These are phyloP conservation scores for Sarocladium brachiariae DNA, from an alignment of 2,329 filamentous ascomycete species.

Conservation along the genomic window DNA sequence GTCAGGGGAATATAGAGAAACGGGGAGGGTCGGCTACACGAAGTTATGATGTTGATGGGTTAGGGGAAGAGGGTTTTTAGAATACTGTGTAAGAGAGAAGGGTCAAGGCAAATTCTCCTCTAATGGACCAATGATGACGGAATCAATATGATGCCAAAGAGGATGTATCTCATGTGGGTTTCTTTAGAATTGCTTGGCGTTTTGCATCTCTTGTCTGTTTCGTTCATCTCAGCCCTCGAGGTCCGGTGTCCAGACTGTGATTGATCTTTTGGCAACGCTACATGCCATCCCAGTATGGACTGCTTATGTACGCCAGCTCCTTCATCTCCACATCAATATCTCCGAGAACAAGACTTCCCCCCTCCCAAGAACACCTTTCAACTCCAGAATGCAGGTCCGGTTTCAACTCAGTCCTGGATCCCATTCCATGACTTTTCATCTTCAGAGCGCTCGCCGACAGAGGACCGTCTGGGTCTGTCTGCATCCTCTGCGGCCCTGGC, in stretches of 20 bases:
- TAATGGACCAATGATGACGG: no score
- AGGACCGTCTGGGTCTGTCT: not conserved
- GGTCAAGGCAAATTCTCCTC: no score
- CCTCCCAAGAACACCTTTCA: not conserved
- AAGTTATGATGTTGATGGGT: no score
- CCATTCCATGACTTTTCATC: constrained; percentile 37
- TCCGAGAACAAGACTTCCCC: not conserved
- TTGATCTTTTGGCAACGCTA: not conserved
- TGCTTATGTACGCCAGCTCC: not conserved
- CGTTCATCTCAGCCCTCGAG: not conserved
- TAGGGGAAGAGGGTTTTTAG: no score
- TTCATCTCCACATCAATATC: not conserved
- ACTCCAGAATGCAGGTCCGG: not conserved
- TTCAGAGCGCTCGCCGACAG: constrained; percentile 20
- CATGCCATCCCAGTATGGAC: not conserved
- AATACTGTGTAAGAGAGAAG: no score
- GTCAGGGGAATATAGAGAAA: no score
- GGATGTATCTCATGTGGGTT: no score
- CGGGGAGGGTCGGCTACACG: no score
- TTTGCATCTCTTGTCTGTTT: not conserved
- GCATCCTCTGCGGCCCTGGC: constrained; percentile 10
- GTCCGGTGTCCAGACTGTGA: not conserved
- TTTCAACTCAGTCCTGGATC: constrained; percentile 24
- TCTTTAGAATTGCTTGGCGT: no score
- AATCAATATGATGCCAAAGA: no score